Evolutionary conservation across 345 rosid species (phyloP).

Genomic region (Aethionema arabicum): DNA sequence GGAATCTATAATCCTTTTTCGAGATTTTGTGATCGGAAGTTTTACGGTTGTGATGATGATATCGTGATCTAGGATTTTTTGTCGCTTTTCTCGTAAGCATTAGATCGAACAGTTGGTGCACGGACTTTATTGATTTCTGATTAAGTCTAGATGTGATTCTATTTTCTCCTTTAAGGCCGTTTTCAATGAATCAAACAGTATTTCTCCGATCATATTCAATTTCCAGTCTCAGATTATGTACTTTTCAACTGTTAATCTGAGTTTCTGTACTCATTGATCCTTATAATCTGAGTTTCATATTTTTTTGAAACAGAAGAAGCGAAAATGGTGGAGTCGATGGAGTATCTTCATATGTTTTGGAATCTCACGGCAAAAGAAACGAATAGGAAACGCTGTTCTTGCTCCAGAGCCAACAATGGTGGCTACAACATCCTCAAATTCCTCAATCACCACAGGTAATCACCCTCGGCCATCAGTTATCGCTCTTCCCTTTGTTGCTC

Average conservation of each 20-base stretch:
- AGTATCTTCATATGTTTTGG: constrained; percentile 76
- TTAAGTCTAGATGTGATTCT: not conserved
- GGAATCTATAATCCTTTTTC: not conserved
- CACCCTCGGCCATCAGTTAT: constrained; percentile 42
- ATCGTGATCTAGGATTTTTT: no score
- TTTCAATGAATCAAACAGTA: constrained; percentile 19
- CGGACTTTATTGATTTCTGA: constrained; percentile 9
- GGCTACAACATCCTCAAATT: constrained; percentile 29
- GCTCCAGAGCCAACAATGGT: constrained; percentile 51
- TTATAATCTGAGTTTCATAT: not conserved
- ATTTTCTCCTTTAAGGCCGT: constrained; percentile 26
- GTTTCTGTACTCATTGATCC: no score
- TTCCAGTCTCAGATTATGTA: not conserved
- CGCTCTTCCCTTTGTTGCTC: constrained; percentile 77
- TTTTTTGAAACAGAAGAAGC: constrained; percentile 45
- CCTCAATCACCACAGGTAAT: constrained; percentile 38
- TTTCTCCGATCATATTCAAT: not conserved
- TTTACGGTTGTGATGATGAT: not conserved
- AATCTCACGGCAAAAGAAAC: constrained; percentile 51
- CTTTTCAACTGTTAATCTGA: no score
- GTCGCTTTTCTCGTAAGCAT: constrained; percentile 18
- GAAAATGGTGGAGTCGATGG: constrained; percentile 75
- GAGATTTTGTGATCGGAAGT: constrained; percentile 4
- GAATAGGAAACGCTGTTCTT: constrained; percentile 66
- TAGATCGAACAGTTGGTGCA: constrained; percentile 29